Conservation (phyloP, 345 rosid species). For the Mangifera indica region DNA sequence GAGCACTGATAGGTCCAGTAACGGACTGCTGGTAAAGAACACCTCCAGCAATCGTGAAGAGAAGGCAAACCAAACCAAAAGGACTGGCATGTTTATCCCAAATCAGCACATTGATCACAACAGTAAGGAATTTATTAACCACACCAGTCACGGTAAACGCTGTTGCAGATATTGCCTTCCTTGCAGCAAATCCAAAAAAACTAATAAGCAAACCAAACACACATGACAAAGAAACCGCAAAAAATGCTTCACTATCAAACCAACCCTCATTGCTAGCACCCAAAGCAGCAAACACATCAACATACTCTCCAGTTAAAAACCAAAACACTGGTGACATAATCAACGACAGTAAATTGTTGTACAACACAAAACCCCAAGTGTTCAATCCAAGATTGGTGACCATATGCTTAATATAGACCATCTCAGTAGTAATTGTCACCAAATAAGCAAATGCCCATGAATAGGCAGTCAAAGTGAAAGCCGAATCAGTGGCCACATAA, state of each 20-base stretch:
- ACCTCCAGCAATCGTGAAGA: conserved; percentile 81
- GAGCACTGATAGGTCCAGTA: conserved; percentile 35
- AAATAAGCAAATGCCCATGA: conserved; percentile 93
- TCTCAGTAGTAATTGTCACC: conserved; percentile 86
- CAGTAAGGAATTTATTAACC: conserved; percentile 94
- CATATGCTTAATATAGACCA: conserved; percentile 98
- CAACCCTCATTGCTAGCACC: conserved; percentile 47
- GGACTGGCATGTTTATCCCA: conserved; percentile 99
- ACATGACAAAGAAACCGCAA: conserved; percentile 78
- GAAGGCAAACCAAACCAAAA: conserved; percentile 81
- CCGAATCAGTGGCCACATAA: conserved; percentile 90
- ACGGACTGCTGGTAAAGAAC: conserved; percentile 97
- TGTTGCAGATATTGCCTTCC: conserved; percentile 89
- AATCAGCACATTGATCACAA: conserved; percentile 83
- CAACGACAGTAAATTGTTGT: conserved; percentile 82
- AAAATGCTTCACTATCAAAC: conserved; percentile 61
- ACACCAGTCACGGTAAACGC: conserved; percentile 98
- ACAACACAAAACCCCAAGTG: conserved; percentile 94
- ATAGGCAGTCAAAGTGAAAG: conserved; percentile 78
- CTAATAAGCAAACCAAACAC: conserved; percentile 89
- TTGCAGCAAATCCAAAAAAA: conserved; percentile 93
- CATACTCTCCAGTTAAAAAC: conserved; percentile 79
- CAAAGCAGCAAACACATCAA: conserved; percentile 62
- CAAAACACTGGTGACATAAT: conserved; percentile 93
- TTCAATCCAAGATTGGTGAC: conserved; percentile 89